Percentiles rank a stretch among this genome's conserved stretches.
These are phyloP conservation scores for Ganoderma multipileum DNA, from an alignment of 1,284 basidiomycete genomes.

Conservation along the genomic window DNA sequence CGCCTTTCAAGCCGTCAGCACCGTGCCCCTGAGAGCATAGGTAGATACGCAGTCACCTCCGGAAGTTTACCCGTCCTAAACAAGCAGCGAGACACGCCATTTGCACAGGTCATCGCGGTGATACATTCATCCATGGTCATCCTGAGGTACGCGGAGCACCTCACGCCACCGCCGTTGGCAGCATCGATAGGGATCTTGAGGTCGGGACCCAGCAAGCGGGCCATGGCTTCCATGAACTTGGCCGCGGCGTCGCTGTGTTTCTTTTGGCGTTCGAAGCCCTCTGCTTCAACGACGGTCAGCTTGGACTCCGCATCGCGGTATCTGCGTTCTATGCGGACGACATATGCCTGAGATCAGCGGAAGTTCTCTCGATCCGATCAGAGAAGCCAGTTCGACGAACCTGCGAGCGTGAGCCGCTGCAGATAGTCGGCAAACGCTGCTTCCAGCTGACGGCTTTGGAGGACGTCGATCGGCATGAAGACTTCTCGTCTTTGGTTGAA, in stretches of 20 bases:
- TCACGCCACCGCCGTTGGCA: conserved; percentile 24
- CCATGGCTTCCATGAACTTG: conserved; percentile 21
- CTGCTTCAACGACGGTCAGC: conserved; percentile 12
- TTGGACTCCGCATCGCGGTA: conserved; percentile 23
- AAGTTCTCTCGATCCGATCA: background rate
- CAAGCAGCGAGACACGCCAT: conserved; percentile 22
- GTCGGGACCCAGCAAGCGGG: conserved; percentile 16
- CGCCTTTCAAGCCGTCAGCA: conserved; percentile 12
- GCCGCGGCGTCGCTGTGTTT: conserved; percentile 15
- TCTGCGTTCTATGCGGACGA: conserved; percentile 4
- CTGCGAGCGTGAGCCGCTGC: background rate
- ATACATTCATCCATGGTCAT: conserved; percentile 29
- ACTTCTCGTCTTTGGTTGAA: background rate
- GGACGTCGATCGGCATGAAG: background rate
- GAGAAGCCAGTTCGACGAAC: background rate
- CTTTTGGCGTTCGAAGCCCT: conserved; percentile 16
- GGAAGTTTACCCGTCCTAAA: conserved; percentile 8
- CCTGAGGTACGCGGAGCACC: conserved; percentile 19
- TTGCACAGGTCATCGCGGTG: conserved; percentile 28
- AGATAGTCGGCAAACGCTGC: background rate
- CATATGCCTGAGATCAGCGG: background rate
- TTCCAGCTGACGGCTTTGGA: background rate
- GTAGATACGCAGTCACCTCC: conserved; percentile 9
- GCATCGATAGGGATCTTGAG: conserved; percentile 19
- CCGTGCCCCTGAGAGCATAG: background rate